These are phyloP conservation scores for Aureobasidium uvarum DNA, from an alignment of 2,329 filamentous ascomycete species.

Conservation along the genomic window DNA sequence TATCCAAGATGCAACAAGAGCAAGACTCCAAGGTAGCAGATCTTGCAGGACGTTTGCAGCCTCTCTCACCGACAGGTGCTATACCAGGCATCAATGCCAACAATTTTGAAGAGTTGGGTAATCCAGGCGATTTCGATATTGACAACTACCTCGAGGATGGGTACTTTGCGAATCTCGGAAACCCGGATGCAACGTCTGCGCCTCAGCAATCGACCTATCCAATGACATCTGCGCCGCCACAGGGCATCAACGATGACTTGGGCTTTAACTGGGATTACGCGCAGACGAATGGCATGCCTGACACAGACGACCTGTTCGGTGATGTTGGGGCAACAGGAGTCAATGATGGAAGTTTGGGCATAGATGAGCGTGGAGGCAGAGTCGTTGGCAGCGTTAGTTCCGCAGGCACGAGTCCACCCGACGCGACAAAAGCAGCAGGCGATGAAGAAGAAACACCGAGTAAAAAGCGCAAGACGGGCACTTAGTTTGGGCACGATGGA, in stretches of 20 bases:
- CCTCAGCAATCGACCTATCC: background rate
- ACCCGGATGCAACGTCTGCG: background rate
- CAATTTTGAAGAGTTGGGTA: constrained; percentile 40
- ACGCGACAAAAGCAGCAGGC: constrained; percentile 27
- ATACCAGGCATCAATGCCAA: constrained; percentile 64
- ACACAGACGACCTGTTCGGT: constrained; percentile 29
- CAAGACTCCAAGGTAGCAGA: constrained; percentile 75
- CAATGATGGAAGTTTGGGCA: background rate
- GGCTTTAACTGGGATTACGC: constrained; percentile 34
- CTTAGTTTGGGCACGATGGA: background rate
- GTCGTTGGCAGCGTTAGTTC: constrained; percentile 46
- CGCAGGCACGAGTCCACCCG: constrained; percentile 40
- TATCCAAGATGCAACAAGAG: constrained; percentile 74
- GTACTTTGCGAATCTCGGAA: constrained; percentile 20
- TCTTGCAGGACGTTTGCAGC: constrained; percentile 70
- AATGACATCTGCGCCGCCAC: constrained; percentile 16
- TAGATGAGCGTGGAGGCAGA: constrained; percentile 33
- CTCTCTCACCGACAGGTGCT: constrained; percentile 73
- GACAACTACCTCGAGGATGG: constrained; percentile 51
- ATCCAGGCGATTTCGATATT: constrained; percentile 50
- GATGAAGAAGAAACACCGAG: constrained; percentile 32
- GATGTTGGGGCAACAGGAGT: constrained; percentile 15
- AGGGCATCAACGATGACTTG: constrained; percentile 26
- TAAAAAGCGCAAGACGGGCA: constrained; percentile 29
- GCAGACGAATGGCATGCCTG: constrained; percentile 20